Evolutionary conservation across 2,329 filamentous ascomycete species (phyloP), one percentile per base, ranked within the genome.

Genomic region (Ilyonectria mors-panacis): DNA sequence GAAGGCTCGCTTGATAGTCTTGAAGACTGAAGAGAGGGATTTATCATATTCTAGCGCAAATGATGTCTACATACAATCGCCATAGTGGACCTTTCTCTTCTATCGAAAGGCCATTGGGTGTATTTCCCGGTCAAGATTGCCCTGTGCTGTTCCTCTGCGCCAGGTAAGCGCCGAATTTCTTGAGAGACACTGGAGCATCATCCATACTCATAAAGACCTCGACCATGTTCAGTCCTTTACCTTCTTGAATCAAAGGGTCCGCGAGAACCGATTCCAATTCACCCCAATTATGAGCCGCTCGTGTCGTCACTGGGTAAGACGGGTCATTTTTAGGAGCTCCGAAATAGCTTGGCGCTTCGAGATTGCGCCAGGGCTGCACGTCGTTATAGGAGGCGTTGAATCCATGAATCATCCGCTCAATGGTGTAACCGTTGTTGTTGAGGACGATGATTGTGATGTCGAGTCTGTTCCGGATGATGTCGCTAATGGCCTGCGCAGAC

Each of bases 381-480:
- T 65, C 56, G 39, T 65, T 65, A 13, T 65, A 65, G 19, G 8
- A 28, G 6, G 28, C 55, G 19, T 59, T 13, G 6, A 48, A 39
- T 5, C 62, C 62, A 9, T 65, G 62, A 10, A 65, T 55, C 10
- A 65, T 33, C 5, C 62, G 37, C 28, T 65, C 62, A 33, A 65
- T 26, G 0, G 62, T 65, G 28, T 65, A 65, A 1, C 62, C 62
- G 17, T 65, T 47, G 30, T 65, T 65, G 47, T 65, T 65, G 9
- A 65, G 6, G 5, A 65, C 21, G 21, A 65, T 59, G 5, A 65
- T 65, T 28, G 53, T 59, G n/a, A 65, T 9, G 35, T 65, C 62
- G n/a, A 65, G 26, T 13, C n/a, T 65, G n/a, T 65, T 65, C 4
- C 39, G 15, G 47, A 65, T 65, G 19, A 65, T 65, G 19, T 54